Evolutionary conservation across 345 rosid genomes (phyloP).

Genomic region (Populus nigra): DNA sequence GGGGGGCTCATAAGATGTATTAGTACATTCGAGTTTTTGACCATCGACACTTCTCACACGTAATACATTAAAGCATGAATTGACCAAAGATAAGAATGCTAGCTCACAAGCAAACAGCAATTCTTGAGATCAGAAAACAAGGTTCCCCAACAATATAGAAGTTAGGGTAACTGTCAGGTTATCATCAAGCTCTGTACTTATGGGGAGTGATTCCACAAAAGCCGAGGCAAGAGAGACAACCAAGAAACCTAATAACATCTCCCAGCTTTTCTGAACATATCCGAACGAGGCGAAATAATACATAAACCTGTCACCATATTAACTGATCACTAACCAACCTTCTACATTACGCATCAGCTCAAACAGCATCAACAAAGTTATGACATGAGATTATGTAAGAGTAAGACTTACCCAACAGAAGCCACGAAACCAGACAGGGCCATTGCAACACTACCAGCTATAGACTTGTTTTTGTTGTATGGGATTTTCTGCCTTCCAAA

Average conservation of each 20-base stretch:
- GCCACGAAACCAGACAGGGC: conserved; percentile 65
- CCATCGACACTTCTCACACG: not conserved
- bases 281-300: conserved; percentile 68
- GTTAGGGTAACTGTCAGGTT: conserved; percentile 79
- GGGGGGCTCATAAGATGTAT: not conserved
- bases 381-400: not conserved
- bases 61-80: not conserved
- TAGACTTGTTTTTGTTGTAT: conserved; percentile 74
- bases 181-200: conserved; percentile 78
- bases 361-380: not conserved
- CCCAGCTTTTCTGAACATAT: conserved; percentile 45
- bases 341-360: not conserved
- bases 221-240: conserved; percentile 67
- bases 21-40: not conserved
- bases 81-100: not conserved
- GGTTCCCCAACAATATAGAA: conserved; percentile 55
- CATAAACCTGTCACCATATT: conserved; percentile 52
- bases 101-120: not conserved
- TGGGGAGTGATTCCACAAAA: conserved; percentile 79
- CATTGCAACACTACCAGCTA: conserved; percentile 85
- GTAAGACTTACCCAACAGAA: conserved; percentile 49
- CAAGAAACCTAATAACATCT: conserved; percentile 57
- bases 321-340: conserved; percentile 9
- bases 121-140: conserved; percentile 34
- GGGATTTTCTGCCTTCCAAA: conserved; percentile 67